These are phyloP conservation scores for Suhomyces bokatorum DNA, from an alignment of 1,139 yeast genomes.

Conservation along the genomic window DNA sequence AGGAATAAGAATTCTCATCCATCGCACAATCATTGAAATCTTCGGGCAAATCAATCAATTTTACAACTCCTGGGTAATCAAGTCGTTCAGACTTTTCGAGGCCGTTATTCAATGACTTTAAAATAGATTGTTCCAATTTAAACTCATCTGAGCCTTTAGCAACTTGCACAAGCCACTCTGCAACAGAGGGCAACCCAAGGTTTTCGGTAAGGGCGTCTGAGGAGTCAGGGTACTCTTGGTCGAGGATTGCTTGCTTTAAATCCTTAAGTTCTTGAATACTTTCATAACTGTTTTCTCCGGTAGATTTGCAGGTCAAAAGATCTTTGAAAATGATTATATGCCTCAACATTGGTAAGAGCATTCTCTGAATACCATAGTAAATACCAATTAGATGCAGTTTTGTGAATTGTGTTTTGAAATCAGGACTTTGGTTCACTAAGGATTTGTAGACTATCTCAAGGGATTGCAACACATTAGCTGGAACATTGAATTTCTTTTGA, in stretches of 20 bases:
- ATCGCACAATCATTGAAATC: conserved; percentile 35
- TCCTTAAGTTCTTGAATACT: conserved; percentile 21
- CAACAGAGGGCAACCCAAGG: conserved; percentile 25
- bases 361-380: conserved; percentile 32
- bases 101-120: conserved; percentile 27
- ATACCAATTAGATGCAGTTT: conserved; percentile 14
- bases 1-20: conserved; percentile 22
- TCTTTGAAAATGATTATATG: conserved; percentile 39
- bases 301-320: conserved; percentile 28
- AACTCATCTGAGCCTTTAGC: conserved; percentile 1
- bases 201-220: conserved; percentile 23
- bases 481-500: not conserved
- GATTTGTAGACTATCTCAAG: not conserved
- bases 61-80: conserved; percentile 42
- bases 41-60: conserved; percentile 41
- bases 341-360: conserved; percentile 37
- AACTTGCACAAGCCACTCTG: conserved; percentile 19
- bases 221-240: conserved; percentile 22
- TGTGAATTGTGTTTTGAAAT: not conserved
- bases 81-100: conserved; percentile 27
- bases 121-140: conserved; percentile 32
- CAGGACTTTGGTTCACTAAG: not conserved
- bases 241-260: conserved; percentile 20
- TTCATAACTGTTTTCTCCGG: conserved; percentile 28
- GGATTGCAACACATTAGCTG: not conserved